Conservation (phyloP, 192 early-diverging fungal species). For the Entophlyctis luteolus region DNA sequence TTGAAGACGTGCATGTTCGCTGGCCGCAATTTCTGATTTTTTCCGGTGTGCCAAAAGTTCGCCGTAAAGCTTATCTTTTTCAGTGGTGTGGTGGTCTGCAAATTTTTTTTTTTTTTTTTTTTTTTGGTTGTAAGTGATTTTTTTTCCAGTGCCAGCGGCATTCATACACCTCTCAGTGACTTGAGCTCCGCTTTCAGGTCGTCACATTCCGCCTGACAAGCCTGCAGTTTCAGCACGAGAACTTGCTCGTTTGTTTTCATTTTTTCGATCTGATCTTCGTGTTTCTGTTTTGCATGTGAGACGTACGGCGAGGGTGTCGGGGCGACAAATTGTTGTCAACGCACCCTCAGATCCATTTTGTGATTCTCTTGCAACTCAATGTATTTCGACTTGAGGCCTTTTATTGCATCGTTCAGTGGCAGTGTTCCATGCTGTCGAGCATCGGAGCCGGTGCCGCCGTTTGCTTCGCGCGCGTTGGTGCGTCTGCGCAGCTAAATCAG, state of each 20-base stretch:
- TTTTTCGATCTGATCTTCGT: constrained; percentile 21
- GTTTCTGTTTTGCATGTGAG: constrained; percentile 8
- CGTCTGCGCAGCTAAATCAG: not conserved
- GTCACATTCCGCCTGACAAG: constrained; percentile 15
- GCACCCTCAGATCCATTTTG: constrained; percentile 44
- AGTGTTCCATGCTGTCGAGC: not conserved
- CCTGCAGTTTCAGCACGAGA: constrained; percentile 18
- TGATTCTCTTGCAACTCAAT: constrained; percentile 51
- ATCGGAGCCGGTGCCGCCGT: not conserved
- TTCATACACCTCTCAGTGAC: constrained; percentile 5
- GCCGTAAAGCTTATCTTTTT: constrained; percentile 45
- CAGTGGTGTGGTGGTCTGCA: constrained; percentile 29
- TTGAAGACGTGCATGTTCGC: constrained; percentile 27
- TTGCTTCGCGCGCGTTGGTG: not conserved
- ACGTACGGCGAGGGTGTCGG: not conserved
- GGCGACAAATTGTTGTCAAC: not conserved
- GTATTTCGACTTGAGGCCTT: constrained; percentile 46
- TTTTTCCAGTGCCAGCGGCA: not conserved
- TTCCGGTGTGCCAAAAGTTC: constrained; percentile 38
- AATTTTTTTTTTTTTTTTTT: not conserved
- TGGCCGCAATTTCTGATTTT: constrained; percentile 26
- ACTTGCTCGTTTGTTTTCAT: constrained; percentile 25
- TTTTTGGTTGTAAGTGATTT: not conserved
- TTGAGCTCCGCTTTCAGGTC: constrained; percentile 16
- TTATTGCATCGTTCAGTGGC: constrained; percentile 47